Evolutionary conservation across 2,329 filamentous ascomycete genomes (phyloP).

Genomic region (Diaporthe caulivora): DNA sequence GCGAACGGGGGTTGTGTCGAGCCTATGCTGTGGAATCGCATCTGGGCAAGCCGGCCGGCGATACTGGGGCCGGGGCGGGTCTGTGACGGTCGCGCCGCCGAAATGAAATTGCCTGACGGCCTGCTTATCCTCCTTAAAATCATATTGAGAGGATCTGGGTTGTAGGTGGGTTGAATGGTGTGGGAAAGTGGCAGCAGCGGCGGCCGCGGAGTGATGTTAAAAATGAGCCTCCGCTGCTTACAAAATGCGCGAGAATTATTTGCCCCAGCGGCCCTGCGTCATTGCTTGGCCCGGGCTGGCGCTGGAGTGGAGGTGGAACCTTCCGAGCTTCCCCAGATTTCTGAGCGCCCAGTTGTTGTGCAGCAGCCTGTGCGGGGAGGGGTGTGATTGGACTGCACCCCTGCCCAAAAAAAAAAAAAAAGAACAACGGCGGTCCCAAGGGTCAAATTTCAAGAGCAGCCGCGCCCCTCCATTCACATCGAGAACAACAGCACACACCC

Average conservation of each 20-base stretch:
- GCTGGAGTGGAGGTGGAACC: conserved; percentile 3
- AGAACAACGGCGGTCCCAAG: background rate
- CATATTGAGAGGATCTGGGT: conserved; percentile 19
- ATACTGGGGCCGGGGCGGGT: conserved; percentile 36
- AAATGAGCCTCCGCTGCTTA: conserved; percentile 19
- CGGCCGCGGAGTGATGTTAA: background rate
- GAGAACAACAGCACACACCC: background rate
- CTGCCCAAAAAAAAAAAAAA: conserved; percentile 27
- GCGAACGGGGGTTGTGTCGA: conserved; percentile 44
- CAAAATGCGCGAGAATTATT: conserved; percentile 37
- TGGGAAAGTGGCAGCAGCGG: background rate
- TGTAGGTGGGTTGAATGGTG: background rate
- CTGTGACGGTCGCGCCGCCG: conserved; percentile 40
- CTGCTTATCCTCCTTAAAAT: conserved; percentile 27
- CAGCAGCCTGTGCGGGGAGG: background rate
- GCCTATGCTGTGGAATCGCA: conserved; percentile 45
- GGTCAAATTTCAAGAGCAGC: conserved; percentile 31
- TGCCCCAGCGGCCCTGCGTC: conserved; percentile 31
- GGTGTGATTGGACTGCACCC: background rate
- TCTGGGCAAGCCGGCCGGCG: conserved; percentile 44
- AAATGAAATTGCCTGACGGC: conserved; percentile 33
- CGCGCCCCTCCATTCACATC: conserved; percentile 16
- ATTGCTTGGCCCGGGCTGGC: conserved; percentile 27
- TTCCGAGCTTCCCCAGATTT: conserved; percentile 31
- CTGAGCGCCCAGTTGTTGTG: conserved; percentile 11